Base-by-base conservation (phyloP, 2,329 filamentous ascomycete species). In the Coleophoma crateriformis region DNA sequence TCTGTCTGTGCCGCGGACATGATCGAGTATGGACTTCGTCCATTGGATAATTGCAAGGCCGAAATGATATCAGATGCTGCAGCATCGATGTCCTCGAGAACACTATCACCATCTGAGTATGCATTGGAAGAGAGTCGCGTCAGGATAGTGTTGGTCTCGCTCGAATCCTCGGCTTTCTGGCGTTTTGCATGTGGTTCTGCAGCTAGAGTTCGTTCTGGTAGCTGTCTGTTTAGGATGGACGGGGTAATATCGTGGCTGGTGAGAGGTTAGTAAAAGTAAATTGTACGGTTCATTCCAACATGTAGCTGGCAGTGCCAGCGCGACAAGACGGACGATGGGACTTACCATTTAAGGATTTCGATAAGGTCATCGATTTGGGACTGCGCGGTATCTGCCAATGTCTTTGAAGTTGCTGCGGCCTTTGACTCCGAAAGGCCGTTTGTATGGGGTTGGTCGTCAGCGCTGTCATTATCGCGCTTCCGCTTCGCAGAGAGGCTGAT, bases 21-120 rank as follows among this genome's bases (percentile, higher is more conserved):
- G 38, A 61, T 54, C 40, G 49, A 54, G 19, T 53, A 60, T 38
- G 61, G 60, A 33, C 56, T 59, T 51, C 54, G 53, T 19, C 54
- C 55, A 43, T 66, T 65, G 4, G 66, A 61, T 22, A 68, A 56
- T 50, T 74, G 68, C 27, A 82, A 64, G 43, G 79, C 73, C 32
- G 70, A 70, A 41, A 79, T 59, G 34, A 76, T 72, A 55, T 74
- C 65, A 53, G 75, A 64, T 56, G 77, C 69, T 53, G 72, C 72
- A 32, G 68, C 60, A 58, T 74, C 70, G 39, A 85, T 64, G 53
- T 85, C 82, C 46, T 73, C 66, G 14, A 87, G 78, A 39, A 88
- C 71, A 53, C 87, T 81, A 27, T 87, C 84, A 41, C 90, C 68
- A 54, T 78, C 76, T 22, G 74, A 72, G 62, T 86, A 85, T 33